These are phyloP conservation scores for Syzygium oleosum DNA, from an alignment of 345 rosid species.

Conservation along the genomic window DNA sequence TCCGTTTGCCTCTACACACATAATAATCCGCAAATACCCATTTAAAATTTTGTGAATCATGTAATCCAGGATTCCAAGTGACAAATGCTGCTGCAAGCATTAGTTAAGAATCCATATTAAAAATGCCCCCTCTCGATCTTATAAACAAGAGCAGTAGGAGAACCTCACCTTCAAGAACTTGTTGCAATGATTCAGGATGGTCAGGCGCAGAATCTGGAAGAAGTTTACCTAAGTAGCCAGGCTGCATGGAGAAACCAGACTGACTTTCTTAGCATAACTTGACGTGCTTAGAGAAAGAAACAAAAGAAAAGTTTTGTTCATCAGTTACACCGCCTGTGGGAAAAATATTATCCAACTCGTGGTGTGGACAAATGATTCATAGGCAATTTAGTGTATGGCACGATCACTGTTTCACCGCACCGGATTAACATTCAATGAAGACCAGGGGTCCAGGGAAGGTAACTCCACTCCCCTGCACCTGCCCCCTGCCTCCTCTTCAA, in stretches of 20 bases:
- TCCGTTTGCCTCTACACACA: neutral
- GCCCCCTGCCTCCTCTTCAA: neutral
- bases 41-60: neutral
- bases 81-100: neutral
- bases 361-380: conserved; percentile 8
- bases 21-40: neutral
- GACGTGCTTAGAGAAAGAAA: neutral
- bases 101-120: neutral
- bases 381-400: neutral
- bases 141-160: neutral
- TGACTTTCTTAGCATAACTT: neutral
- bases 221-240: conserved; percentile 73
- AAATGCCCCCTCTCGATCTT: neutral
- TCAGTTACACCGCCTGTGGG: neutral
- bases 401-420: neutral
- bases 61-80: neutral
- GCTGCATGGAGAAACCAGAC: conserved; percentile 37
- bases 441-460: neutral
- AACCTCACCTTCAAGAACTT: conserved; percentile 71
- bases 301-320: neutral
- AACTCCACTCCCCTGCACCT: neutral
- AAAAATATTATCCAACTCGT: conserved; percentile 17
- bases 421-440: conserved; percentile 10
- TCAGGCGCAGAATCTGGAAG: conserved; percentile 80
- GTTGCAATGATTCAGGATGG: conserved; percentile 61